A percentile compares a stretch with the other conserved stretches of the same genome.
These are phyloP conservation scores for Clavaria fumosa DNA, from an alignment of 768 basidiomycete genomes.

Conservation along the genomic window DNA sequence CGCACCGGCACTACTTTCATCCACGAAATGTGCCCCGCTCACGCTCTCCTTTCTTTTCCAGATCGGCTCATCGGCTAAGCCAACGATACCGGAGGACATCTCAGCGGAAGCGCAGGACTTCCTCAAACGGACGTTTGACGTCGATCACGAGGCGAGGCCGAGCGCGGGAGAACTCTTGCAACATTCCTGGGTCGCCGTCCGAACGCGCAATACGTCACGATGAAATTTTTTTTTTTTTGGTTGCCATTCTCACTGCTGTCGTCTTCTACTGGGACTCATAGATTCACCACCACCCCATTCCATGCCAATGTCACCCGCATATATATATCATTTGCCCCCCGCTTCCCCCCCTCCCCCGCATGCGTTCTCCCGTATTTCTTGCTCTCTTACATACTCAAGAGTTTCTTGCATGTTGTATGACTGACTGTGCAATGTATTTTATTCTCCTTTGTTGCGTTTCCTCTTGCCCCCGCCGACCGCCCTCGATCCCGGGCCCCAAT, in stretches of 20 bases:
- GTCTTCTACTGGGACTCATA: too few species aligned
- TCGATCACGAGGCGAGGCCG: conserved; percentile 69
- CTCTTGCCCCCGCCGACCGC: conserved; percentile 30
- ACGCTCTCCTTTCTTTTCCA: conserved; percentile 18
- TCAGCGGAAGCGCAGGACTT: conserved; percentile 80
- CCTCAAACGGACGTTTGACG: conserved; percentile 71
- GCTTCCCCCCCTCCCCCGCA: too few species aligned
- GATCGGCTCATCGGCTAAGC: conserved; percentile 87
- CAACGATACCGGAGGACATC: conserved; percentile 83
- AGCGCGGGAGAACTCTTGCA: conserved; percentile 61
- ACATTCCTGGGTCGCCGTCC: conserved; percentile 65
- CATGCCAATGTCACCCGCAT: too few species aligned
- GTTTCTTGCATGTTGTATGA: background rate
- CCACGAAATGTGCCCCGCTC: too few species aligned
- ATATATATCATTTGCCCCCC: too few species aligned
- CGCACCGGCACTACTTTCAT: background rate
- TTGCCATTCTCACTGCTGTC: too few species aligned
- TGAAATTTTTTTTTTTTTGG: too few species aligned
- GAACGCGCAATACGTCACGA: too few species aligned
- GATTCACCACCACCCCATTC: too few species aligned
- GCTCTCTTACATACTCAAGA: conserved; percentile 7
- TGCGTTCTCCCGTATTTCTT: too few species aligned
- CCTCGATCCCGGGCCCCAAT: conserved; percentile 84
- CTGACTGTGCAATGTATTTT: conserved; percentile 4
- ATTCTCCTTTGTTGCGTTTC: conserved; percentile 22